These are phyloP conservation scores for Gleditsia sinensis DNA, from an alignment of 306 rosid species.

Conservation along the genomic window DNA sequence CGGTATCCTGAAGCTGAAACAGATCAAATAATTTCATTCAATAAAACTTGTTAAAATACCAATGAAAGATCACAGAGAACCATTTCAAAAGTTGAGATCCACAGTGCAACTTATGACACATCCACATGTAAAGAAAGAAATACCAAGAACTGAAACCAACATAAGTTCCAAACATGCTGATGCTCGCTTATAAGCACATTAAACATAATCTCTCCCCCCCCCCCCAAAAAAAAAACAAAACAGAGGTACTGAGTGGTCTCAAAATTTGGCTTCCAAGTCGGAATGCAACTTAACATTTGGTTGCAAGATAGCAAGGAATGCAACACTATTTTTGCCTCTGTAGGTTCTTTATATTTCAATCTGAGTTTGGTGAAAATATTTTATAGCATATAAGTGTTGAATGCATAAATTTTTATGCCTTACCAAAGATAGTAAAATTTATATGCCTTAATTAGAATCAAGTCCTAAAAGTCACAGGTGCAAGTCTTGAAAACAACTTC, in stretches of 20 bases:
- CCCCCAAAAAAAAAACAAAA: too few species aligned
- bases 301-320: not conserved
- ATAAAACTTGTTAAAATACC: conserved; percentile 21
- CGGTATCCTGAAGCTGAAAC: conserved; percentile 81
- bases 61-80: conserved; percentile 32
- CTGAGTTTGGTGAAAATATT: conserved; percentile 8
- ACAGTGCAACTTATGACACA: too few species aligned
- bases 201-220: not conserved
- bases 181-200: not conserved
- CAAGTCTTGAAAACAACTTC: too few species aligned
- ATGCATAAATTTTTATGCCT: not conserved
- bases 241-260: not conserved
- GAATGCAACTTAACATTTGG: not conserved
- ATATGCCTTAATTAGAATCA: not conserved
- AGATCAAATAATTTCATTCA: conserved; percentile 23
- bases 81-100: too few species aligned
- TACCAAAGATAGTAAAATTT: not conserved
- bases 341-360: not conserved
- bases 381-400: conserved; percentile 8
- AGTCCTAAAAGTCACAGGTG: too few species aligned
- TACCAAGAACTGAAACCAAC: not conserved
- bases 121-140: too few species aligned
- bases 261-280: not conserved
- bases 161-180: not conserved
- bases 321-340: not conserved